Conservation (phyloP, 2,329 filamentous ascomycete genomes). For the Phialophora verrucosa region DNA sequence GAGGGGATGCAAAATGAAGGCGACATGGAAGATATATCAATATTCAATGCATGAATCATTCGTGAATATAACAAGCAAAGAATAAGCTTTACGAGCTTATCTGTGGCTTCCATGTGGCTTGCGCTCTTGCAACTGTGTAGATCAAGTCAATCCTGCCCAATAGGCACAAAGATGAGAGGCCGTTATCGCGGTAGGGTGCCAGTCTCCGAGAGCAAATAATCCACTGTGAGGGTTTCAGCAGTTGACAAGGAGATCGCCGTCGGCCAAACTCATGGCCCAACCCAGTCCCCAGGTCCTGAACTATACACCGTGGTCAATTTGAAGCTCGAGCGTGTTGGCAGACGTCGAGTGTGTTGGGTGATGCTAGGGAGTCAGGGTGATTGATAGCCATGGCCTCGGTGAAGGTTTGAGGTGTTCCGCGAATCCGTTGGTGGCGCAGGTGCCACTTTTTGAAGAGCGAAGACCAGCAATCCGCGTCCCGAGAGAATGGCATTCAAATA, state of each 20-base stretch:
- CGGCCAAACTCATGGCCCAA: background rate
- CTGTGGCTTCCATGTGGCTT: background rate
- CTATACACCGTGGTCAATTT: background rate
- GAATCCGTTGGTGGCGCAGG: background rate
- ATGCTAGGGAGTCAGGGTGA: background rate
- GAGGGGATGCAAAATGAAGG: background rate
- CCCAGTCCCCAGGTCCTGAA: background rate
- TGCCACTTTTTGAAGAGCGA: background rate
- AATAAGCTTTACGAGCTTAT: slow-evolving; percentile 20
- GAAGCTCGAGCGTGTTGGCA: background rate
- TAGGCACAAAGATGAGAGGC: background rate
- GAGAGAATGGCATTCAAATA: background rate
- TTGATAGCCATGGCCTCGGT: background rate
- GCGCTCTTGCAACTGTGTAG: background rate
- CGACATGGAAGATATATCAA: slow-evolving; percentile 2
- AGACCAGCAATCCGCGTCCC: background rate
- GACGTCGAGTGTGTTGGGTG: too few species aligned
- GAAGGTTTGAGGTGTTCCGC: background rate
- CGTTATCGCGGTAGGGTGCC: background rate
- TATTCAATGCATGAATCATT: slow-evolving; percentile 11
- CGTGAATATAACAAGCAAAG: slow-evolving; percentile 7
- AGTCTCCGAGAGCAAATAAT: background rate
- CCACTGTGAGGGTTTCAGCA: background rate
- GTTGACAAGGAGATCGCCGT: background rate
- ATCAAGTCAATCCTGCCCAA: background rate